Percentiles rank a stretch among this genome's conserved stretches.
phyloP scores from a whole-genome alignment of 352 stramenopile genomes.

The Globisporangium paddicum region DNA sequence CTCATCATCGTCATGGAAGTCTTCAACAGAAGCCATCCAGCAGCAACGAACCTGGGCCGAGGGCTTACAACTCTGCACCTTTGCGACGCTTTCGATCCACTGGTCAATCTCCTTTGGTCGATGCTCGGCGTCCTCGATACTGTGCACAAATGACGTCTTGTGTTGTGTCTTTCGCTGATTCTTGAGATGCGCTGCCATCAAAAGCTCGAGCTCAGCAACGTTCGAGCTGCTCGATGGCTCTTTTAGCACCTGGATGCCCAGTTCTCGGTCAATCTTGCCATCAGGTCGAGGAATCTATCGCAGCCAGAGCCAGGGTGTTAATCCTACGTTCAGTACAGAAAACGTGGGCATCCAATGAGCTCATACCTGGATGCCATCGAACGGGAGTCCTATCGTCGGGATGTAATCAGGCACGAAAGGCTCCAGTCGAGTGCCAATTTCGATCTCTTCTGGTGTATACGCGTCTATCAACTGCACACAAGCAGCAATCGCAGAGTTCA shows the following conservation, averaged over 20 bases:
- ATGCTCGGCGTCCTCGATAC: conserved; percentile 86
- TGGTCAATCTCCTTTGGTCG: conserved; percentile 85
- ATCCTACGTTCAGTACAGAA: background rate
- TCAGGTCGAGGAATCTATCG: conserved; percentile 85
- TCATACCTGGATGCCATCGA: conserved; percentile 66
- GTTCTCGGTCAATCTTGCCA: conserved; percentile 47
- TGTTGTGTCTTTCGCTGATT: conserved; percentile 23
- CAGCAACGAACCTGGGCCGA: conserved; percentile 36
- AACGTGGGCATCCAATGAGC: background rate
- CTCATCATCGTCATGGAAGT: background rate
- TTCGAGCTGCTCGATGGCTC: conserved; percentile 89
- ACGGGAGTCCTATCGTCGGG: conserved; percentile 62
- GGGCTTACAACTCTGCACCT: conserved; percentile 84
- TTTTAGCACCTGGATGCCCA: conserved; percentile 83
- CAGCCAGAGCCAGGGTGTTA: background rate
- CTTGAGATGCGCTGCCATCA: conserved; percentile 82
- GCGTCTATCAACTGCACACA: conserved; percentile 53
- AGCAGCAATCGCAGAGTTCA: background rate
- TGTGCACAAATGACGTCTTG: conserved; percentile 64
- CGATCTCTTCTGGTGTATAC: conserved; percentile 87
- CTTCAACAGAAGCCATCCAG: background rate
- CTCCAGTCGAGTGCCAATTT: conserved; percentile 89
- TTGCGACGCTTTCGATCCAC: conserved; percentile 91
- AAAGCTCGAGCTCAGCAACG: conserved; percentile 81
- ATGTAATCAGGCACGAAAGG: conserved; percentile 93